These are phyloP conservation scores for Vanderwaltozyma tropicalis DNA, from an alignment of 805 yeast genomes.

Conservation along the genomic window DNA sequence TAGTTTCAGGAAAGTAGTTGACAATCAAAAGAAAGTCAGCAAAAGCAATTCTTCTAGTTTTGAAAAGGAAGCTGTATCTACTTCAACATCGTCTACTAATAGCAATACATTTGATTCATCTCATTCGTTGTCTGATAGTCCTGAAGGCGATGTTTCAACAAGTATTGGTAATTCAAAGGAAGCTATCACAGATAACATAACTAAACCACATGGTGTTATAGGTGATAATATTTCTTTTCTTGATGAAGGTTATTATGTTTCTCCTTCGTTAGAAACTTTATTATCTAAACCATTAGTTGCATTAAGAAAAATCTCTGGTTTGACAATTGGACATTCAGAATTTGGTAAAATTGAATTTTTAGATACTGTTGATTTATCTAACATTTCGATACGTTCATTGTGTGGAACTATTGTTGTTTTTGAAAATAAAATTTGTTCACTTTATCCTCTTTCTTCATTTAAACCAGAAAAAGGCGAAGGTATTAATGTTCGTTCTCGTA, in stretches of 20 bases:
- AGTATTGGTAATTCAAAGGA: not conserved
- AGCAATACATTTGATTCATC: too few species aligned
- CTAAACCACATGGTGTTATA: slow-evolving; percentile 12
- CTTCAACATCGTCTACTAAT: too few species aligned
- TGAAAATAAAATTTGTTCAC: slow-evolving; percentile 46
- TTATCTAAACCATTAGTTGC: slow-evolving; percentile 49
- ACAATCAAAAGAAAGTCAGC: slow-evolving; percentile 12
- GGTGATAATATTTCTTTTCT: slow-evolving; percentile 39
- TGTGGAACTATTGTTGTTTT: slow-evolving; percentile 57
- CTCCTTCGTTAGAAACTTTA: slow-evolving; percentile 60
- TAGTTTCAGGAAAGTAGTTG: slow-evolving; percentile 21
- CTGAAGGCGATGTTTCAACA: too few species aligned
- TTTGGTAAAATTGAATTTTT: slow-evolving; percentile 68
- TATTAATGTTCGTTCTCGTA: slow-evolving; percentile 60
- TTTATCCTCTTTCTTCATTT: slow-evolving; percentile 57
- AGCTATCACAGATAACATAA: not conserved
- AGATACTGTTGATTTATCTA: slow-evolving; percentile 72
- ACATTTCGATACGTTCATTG: slow-evolving; percentile 48
- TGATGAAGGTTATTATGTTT: slow-evolving; percentile 75
- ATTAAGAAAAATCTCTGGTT: slow-evolving; percentile 48
- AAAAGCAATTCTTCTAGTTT: not conserved
- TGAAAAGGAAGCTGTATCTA: not conserved
- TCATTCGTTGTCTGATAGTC: not conserved
- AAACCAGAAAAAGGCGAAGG: slow-evolving; percentile 72
- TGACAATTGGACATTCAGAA: slow-evolving; percentile 63